A percentile compares a stretch with the other conserved stretches of the same genome.
Conservation (phyloP, 2,329 filamentous ascomycete species). For the Verticillium zaregamsianum region DNA sequence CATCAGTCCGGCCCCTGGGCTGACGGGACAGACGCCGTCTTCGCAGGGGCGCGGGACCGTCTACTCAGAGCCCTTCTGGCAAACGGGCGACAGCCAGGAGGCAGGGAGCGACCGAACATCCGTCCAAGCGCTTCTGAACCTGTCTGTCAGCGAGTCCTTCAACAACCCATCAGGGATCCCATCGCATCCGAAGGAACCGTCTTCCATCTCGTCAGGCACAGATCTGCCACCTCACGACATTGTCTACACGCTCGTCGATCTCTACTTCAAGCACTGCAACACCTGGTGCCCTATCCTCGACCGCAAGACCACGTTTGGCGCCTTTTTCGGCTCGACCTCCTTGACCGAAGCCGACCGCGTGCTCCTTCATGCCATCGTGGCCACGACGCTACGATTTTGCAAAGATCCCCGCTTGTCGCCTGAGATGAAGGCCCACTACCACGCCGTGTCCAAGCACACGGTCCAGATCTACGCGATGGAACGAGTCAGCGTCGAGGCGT, state of each 20-base stretch:
- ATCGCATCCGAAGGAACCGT: constrained; percentile 17
- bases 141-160: constrained; percentile 11
- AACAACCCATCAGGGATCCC: neutral
- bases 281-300: constrained; percentile 50
- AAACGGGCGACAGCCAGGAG: constrained; percentile 18
- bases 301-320: constrained; percentile 34
- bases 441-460: constrained; percentile 31
- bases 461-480: constrained; percentile 39
- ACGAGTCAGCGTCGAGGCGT: constrained; percentile 31
- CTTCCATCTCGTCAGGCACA: constrained; percentile 31
- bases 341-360: constrained; percentile 34
- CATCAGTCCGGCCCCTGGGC: constrained; percentile 10
- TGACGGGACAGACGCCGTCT: constrained; percentile 14
- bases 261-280: constrained; percentile 62
- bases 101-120: constrained; percentile 11
- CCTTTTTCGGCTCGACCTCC: constrained; percentile 35
- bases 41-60: constrained; percentile 32
- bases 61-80: constrained; percentile 30
- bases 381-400: constrained; percentile 36
- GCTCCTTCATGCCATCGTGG: constrained; percentile 38
- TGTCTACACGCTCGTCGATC: constrained; percentile 53
- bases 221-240: constrained; percentile 57
- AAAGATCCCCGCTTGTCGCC: constrained; percentile 32
- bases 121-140: constrained; percentile 14
- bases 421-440: constrained; percentile 32